Percentiles rank a stretch among this genome's conserved stretches.
These are phyloP conservation scores for Colletotrichum sojae DNA, from an alignment of 2,329 filamentous ascomycete genomes.

Conservation along the genomic window DNA sequence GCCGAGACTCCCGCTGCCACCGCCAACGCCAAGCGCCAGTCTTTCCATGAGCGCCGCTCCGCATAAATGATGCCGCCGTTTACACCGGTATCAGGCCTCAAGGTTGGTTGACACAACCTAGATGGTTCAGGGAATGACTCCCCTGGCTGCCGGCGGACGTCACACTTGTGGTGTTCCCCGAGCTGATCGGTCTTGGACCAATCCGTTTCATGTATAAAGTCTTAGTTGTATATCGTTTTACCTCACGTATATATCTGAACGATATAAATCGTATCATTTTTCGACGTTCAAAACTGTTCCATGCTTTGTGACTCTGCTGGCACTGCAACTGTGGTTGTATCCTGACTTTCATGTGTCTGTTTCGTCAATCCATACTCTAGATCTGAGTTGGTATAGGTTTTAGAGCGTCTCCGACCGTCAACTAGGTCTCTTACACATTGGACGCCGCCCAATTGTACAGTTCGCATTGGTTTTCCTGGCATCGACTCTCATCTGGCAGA, in stretches of 20 bases:
- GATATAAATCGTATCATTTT: conserved; percentile 35
- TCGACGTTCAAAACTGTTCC: conserved; percentile 11
- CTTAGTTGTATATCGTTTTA: conserved; percentile 37
- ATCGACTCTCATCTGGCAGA: too few species aligned
- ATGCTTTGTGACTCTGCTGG: too few species aligned
- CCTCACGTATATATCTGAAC: conserved; percentile 33
- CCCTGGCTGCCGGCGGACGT: conserved; percentile 20
- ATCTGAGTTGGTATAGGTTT: too few species aligned
- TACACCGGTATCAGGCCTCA: background rate
- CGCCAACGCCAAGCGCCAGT: conserved; percentile 37
- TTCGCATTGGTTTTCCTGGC: too few species aligned
- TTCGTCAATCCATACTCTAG: too few species aligned
- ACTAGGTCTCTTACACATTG: too few species aligned
- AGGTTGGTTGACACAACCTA: background rate
- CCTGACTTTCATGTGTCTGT: too few species aligned
- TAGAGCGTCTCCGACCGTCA: too few species aligned
- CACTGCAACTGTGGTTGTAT: too few species aligned
- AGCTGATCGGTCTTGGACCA: conserved; percentile 15
- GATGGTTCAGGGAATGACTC: background rate
- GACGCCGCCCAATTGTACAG: too few species aligned
- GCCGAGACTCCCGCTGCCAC: conserved; percentile 23
- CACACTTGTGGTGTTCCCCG: conserved; percentile 21
- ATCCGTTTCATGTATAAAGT: conserved; percentile 38
- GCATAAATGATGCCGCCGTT: conserved; percentile 4
- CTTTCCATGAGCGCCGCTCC: conserved; percentile 40